Percentiles rank a stretch among this genome's conserved stretches.
Conservation (phyloP, 2,329 filamentous ascomycete genomes). For the Fonsecaea multimorphosa region DNA sequence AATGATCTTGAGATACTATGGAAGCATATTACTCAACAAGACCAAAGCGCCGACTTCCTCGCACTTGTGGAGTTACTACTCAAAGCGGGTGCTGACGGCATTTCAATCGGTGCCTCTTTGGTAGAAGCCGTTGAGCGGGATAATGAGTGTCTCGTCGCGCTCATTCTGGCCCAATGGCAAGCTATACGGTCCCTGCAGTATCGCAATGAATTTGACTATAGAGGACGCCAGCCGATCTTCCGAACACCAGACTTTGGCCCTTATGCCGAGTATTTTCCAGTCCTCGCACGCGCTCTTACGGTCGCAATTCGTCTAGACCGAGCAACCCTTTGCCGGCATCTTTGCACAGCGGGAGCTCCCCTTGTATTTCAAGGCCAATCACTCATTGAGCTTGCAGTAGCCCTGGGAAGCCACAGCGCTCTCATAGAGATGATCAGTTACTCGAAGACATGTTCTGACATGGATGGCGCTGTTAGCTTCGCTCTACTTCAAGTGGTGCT, state of each 20-base stretch:
- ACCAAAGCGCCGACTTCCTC: not conserved
- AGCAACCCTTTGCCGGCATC: conserved; percentile 9
- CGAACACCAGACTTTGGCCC: not conserved
- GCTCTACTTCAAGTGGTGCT: conserved; percentile 16
- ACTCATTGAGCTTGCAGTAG: conserved; percentile 10
- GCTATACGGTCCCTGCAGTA: not conserved
- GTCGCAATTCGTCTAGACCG: conserved; percentile 10
- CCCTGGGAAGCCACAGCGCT: conserved; percentile 11
- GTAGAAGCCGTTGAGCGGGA: not conserved
- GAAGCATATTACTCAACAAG: conserved; percentile 8
- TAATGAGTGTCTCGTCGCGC: conserved; percentile 2
- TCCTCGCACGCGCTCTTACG: conserved; percentile 2
- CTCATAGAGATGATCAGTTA: conserved; percentile 7
- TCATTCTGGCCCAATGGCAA: conserved; percentile 17
- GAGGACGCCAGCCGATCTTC: not conserved
- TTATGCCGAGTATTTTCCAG: conserved; percentile 9
- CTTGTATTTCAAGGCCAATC: conserved; percentile 12
- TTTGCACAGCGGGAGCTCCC: conserved; percentile 13
- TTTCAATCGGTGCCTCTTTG: conserved; percentile 6
- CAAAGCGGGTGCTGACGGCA: conserved; percentile 14
- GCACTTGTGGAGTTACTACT: conserved; percentile 4
- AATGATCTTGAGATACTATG: conserved; percentile 16
- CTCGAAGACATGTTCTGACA: not conserved
- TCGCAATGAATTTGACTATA: conserved; percentile 19
- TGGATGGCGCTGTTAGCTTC: conserved; percentile 2